Conservation (phyloP, 164 flowering plant genomes). For the Sedum album region DNA sequence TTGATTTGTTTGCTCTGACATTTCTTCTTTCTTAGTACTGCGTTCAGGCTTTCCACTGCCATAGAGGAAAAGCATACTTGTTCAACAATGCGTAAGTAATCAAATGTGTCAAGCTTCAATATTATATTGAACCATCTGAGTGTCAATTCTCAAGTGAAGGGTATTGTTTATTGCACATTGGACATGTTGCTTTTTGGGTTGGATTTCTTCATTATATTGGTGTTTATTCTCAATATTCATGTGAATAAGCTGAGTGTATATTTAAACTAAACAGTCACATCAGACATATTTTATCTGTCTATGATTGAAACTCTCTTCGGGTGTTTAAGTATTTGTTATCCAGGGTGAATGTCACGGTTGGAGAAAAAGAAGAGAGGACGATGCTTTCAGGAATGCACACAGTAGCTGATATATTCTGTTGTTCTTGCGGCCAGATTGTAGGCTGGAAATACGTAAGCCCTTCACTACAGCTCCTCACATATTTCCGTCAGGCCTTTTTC, state of each 20-base stretch:
- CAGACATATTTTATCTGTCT: neutral
- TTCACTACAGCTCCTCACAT: constrained; percentile 9
- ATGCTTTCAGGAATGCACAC: constrained; percentile 89
- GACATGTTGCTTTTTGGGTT: neutral
- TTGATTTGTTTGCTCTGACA: constrained; percentile 1
- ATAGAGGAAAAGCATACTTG: constrained; percentile 72
- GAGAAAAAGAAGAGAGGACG: constrained; percentile 59
- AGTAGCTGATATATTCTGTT: constrained; percentile 79
- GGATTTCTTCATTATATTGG: neutral
- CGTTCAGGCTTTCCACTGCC: constrained; percentile 63
- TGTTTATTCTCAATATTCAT: neutral
- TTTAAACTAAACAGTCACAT: neutral
- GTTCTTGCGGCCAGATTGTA: constrained; percentile 79
- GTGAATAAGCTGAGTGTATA: neutral
- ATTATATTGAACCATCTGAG: neutral
- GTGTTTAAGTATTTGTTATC: constrained; percentile 1
- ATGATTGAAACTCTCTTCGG: neutral
- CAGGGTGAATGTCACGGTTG: constrained; percentile 52
- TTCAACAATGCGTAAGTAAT: constrained; percentile 58
- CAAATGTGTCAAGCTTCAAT: neutral
- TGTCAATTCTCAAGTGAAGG: neutral
- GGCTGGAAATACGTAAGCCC: constrained; percentile 88
- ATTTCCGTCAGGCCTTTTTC: neutral
- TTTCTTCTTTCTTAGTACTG: constrained; percentile 12
- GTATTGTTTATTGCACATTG: neutral